Percentiles rank a stretch among this genome's conserved stretches.
Conservation (phyloP, 352 stramenopile genomes). For the Pythium myriotylum region DNA sequence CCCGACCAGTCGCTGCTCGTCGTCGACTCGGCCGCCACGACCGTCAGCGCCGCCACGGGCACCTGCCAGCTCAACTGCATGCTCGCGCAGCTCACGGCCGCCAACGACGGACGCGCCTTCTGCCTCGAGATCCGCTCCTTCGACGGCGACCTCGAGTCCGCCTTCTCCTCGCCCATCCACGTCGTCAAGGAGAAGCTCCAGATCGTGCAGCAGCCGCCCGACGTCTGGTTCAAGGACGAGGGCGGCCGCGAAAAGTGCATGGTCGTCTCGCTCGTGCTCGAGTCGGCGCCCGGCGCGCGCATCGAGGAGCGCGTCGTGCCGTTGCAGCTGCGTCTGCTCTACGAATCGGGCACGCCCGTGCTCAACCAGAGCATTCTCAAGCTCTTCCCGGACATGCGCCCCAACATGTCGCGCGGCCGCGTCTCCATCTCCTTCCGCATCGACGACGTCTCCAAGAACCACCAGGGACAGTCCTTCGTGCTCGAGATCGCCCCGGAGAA, state of each 20-base stretch:
- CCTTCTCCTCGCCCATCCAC: conserved; percentile 63
- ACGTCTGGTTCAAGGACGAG: conserved; percentile 98
- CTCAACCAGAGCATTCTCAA: conserved; percentile 92
- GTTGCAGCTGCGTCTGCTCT: conserved; percentile 72
- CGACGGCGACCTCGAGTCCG: conserved; percentile 59
- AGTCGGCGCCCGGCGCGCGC: conserved; percentile 59
- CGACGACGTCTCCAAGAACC: conserved; percentile 97
- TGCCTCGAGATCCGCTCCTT: conserved; percentile 63
- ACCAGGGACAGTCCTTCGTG: conserved; percentile 94
- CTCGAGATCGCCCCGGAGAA: conserved; percentile 90
- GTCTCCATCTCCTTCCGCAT: conserved; percentile 93
- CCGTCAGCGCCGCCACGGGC: conserved; percentile 43
- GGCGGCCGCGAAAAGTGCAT: conserved; percentile 96
- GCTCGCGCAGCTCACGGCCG: conserved; percentile 54
- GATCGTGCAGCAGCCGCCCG: conserved; percentile 77
- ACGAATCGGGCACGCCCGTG: conserved; percentile 85
- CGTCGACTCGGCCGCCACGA: conserved; percentile 20
- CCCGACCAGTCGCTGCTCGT: conserved; percentile 57
- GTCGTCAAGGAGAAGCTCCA: conserved; percentile 81
- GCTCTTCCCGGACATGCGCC: conserved; percentile 82
- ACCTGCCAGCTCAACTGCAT: conserved; percentile 48
- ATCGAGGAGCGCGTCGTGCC: conserved; percentile 83
- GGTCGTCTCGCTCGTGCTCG: conserved; percentile 81
- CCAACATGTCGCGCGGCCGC: conserved; percentile 85
- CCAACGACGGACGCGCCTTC: conserved; percentile 63